Conservation (phyloP, 75 land plant species). For the Cunninghamia lanceolata region DNA sequence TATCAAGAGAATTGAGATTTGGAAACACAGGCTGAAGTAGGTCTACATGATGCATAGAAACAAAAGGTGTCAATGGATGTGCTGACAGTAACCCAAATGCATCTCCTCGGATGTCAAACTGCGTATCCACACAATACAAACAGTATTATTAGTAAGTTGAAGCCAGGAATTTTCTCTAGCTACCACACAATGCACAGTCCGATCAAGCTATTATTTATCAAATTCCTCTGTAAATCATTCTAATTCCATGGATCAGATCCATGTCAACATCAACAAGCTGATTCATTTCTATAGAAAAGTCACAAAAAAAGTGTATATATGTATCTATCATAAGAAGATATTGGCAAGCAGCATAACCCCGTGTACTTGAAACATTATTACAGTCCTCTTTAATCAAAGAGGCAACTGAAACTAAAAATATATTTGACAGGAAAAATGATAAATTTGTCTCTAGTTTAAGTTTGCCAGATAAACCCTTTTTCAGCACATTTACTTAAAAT, state of each 20-base stretch:
- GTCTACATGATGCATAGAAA: constrained; percentile 88
- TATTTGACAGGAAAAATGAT: neutral
- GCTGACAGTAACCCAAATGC: constrained; percentile 68
- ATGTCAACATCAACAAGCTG: neutral
- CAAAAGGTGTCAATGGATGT: constrained; percentile 75
- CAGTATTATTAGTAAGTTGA: neutral
- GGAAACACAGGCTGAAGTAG: constrained; percentile 69
- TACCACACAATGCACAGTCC: neutral
- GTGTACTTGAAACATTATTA: neutral
- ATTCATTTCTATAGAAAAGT: neutral
- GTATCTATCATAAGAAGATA: neutral
- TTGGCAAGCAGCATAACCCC: neutral
- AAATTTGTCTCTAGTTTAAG: neutral
- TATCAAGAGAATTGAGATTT: constrained; percentile 24
- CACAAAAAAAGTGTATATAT: neutral
- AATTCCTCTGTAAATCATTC: neutral
- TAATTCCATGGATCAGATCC: neutral
- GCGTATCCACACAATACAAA: constrained; percentile 1
- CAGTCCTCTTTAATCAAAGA: neutral
- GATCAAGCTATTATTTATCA: neutral
- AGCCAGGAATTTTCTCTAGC: neutral
- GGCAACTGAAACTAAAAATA: neutral
- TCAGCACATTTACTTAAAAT: neutral
- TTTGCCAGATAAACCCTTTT: neutral
- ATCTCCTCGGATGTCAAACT: constrained; percentile 82